Conservation (phyloP, 1,284 basidiomycete species). For the Takashimella koratensis region DNA sequence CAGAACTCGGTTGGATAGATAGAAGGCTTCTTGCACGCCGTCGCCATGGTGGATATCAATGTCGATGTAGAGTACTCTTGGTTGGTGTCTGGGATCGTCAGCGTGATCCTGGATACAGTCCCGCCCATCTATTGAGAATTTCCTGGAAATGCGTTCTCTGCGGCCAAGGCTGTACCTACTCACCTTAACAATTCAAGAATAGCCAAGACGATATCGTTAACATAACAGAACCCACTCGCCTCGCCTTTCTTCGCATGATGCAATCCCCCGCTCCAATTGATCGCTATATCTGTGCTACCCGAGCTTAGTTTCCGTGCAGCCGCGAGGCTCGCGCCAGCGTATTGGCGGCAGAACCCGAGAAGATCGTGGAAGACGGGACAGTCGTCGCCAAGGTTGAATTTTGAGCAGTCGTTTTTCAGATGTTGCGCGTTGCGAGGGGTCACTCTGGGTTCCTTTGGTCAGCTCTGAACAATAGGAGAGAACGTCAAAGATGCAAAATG, state of each 20-base stretch:
- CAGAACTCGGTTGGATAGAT: slow-evolving; percentile 94
- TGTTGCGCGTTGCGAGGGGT: slow-evolving; percentile 38
- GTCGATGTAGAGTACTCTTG: slow-evolving; percentile 91
- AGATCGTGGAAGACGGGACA: slow-evolving; percentile 90
- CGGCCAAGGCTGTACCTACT: slow-evolving; percentile 13
- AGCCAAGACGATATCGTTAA: slow-evolving; percentile 90
- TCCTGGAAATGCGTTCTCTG: no score
- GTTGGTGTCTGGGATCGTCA: slow-evolving; percentile 62
- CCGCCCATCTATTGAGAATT: no score
- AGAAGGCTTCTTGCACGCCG: slow-evolving; percentile 96
- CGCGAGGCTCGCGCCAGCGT: slow-evolving; percentile 84
- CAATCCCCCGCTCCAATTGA: slow-evolving; percentile 94
- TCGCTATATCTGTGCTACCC: slow-evolving; percentile 89
- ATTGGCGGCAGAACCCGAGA: slow-evolving; percentile 89
- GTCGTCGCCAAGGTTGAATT: slow-evolving; percentile 88
- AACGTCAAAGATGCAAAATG: background rate
- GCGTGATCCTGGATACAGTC: background rate
- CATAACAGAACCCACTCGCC: slow-evolving; percentile 93
- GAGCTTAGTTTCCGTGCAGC: slow-evolving; percentile 80
- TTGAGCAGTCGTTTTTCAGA: slow-evolving; percentile 69
- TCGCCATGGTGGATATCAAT: slow-evolving; percentile 98
- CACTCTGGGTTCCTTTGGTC: slow-evolving; percentile 22
- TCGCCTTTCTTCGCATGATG: slow-evolving; percentile 95
- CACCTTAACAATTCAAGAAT: slow-evolving; percentile 89
- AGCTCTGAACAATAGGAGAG: background rate